These are phyloP conservation scores for Hanseniaspora occidentalis DNA, from an alignment of 805 yeast genomes.

Conservation along the genomic window DNA sequence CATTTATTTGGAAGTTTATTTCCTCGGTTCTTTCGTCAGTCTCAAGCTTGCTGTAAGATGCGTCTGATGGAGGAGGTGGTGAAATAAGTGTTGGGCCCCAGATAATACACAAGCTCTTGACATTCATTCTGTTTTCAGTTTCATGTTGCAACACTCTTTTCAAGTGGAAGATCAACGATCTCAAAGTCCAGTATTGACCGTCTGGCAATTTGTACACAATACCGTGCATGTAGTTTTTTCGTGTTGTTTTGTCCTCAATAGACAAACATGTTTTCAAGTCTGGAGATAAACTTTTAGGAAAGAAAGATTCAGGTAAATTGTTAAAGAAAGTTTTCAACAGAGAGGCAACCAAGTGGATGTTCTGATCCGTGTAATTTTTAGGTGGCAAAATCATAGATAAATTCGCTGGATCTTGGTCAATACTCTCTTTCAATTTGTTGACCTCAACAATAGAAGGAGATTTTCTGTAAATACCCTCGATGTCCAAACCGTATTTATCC, in stretches of 20 bases:
- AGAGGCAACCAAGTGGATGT: slow-evolving; percentile 80
- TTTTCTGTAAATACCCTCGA: slow-evolving; percentile 84
- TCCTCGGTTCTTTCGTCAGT: slow-evolving; percentile 59
- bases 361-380: slow-evolving; percentile 54
- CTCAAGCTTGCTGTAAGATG: not conserved
- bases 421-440: slow-evolving; percentile 55
- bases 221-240: slow-evolving; percentile 70
- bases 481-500: slow-evolving; percentile 70
- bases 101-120: slow-evolving; percentile 70
- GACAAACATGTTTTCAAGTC: slow-evolving; percentile 45
- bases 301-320: slow-evolving; percentile 54
- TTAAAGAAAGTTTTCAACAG: slow-evolving; percentile 74
- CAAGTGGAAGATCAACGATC: slow-evolving; percentile 77
- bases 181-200: slow-evolving; percentile 84
- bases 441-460: slow-evolving; percentile 70
- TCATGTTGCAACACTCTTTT: slow-evolving; percentile 56
- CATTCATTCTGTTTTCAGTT: slow-evolving; percentile 64
- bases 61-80: slow-evolving; percentile 19
- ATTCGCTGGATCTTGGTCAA: slow-evolving; percentile 67
- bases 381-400: slow-evolving; percentile 42
- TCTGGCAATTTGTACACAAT: slow-evolving; percentile 85
- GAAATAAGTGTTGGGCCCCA: slow-evolving; percentile 90
- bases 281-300: slow-evolving; percentile 17
- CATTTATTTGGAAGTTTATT: slow-evolving; percentile 60
- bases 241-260: slow-evolving; percentile 45